Conservation (phyloP, 2,329 filamentous ascomycete species). For the Grosmannia serpens region DNA sequence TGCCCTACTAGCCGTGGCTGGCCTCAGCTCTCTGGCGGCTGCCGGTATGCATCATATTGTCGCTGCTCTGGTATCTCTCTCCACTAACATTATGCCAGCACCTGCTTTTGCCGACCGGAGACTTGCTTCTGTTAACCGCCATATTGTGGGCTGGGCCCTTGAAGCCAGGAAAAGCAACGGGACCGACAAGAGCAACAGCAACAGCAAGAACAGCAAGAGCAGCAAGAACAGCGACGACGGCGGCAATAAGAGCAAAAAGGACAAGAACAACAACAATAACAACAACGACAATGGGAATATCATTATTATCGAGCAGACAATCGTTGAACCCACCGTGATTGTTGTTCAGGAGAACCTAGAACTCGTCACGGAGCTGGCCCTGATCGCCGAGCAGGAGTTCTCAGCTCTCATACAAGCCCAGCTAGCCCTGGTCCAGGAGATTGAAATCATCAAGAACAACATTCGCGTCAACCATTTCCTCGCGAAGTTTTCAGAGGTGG, state of each 20-base stretch:
- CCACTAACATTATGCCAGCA: constrained; percentile 9
- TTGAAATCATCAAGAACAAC: constrained; percentile 30
- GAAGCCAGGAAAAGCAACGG: constrained; percentile 9
- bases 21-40: constrained; percentile 17
- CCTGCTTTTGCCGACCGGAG: constrained; percentile 2
- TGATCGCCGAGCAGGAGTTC: constrained; percentile 25
- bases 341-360: constrained; percentile 25
- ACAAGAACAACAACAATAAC: constrained; percentile 12
- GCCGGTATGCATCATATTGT: constrained; percentile 15
- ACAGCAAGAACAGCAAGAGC: constrained; percentile 6
- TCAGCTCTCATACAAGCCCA: constrained; percentile 25
- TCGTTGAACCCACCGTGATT: constrained; percentile 18
- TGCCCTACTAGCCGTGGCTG: constrained; percentile 18
- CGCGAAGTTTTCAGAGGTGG: constrained; percentile 23
- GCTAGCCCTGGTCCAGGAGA: constrained; percentile 23
- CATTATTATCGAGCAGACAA: constrained; percentile 21
- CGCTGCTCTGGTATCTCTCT: not conserved
- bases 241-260: constrained; percentile 16
- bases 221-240: not conserved
- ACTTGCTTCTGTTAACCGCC: constrained; percentile 4
- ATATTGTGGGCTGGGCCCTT: constrained; percentile 8
- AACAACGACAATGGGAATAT: constrained; percentile 11
- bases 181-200: constrained; percentile 11
- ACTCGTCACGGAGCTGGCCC: constrained; percentile 21
- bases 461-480: constrained; percentile 29